A percentile compares a stretch with the other conserved stretches of the same genome.
Evolutionary conservation across 2,329 filamentous ascomycete species (phyloP).

Genomic region (Calycina marina): DNA sequence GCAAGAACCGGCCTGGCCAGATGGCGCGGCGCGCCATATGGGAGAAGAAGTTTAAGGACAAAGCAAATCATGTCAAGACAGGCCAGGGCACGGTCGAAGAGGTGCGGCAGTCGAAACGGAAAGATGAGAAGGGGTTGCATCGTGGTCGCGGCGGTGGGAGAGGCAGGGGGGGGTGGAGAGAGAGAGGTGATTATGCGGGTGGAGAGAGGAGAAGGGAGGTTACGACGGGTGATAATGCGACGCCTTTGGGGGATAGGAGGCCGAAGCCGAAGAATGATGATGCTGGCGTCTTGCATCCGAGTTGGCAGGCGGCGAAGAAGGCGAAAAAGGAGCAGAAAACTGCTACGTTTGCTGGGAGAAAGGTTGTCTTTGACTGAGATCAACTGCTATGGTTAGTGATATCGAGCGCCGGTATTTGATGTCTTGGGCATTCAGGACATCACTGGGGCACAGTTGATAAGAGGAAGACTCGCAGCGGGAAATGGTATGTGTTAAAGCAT

Average conservation of each 20-base stretch:
- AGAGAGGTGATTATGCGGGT: conserved; percentile 4
- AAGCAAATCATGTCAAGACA: conserved; percentile 31
- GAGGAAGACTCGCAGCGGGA: too few relatives aligned
- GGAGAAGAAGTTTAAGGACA: conserved; percentile 64
- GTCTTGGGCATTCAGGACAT: too few relatives aligned
- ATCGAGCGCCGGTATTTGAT: too few relatives aligned
- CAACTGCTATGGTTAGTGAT: too few relatives aligned
- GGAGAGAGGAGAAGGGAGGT: conserved; percentile 3
- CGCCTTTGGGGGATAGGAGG: conserved; percentile 16
- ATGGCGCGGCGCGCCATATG: conserved; percentile 63
- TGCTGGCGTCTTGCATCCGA: conserved; percentile 41
- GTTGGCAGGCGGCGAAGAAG: conserved; percentile 43
- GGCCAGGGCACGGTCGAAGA: conserved; percentile 12
- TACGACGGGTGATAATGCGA: conserved; percentile 18
- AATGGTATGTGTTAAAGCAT: too few relatives aligned
- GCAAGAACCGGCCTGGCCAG: conserved; percentile 66
- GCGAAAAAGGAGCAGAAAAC: conserved; percentile 41
- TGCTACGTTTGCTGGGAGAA: conserved; percentile 38
- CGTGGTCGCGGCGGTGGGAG: conserved; percentile 35
- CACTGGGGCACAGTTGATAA: too few relatives aligned
- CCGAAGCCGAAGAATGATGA: conserved; percentile 30
- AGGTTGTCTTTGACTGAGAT: conserved; percentile 40
- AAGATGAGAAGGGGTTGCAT: conserved; percentile 44
- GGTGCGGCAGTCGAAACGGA: conserved; percentile 20
- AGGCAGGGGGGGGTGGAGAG: conserved; percentile 6